These are phyloP conservation scores for Arthrobotrys conoides DNA, from an alignment of 2,329 filamentous ascomycete genomes.

Conservation along the genomic window DNA sequence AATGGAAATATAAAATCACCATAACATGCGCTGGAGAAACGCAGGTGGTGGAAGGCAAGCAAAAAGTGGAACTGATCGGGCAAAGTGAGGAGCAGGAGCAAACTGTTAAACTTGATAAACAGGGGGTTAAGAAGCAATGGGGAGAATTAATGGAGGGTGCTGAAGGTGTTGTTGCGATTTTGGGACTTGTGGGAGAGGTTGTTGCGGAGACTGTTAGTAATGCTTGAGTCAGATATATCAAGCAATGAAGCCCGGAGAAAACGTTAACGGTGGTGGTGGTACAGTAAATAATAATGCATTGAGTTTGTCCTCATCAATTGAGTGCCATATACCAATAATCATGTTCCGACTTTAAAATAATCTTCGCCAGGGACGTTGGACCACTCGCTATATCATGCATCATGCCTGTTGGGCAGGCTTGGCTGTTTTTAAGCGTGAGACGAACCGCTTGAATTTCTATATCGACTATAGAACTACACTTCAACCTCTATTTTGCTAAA, in stretches of 20 bases:
- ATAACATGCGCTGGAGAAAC: slow-evolving; percentile 40
- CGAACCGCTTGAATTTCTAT: too few relatives aligned
- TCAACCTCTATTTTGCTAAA: too few relatives aligned
- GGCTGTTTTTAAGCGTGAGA: too few relatives aligned
- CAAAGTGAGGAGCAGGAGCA: slow-evolving; percentile 53
- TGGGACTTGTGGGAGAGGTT: slow-evolving; percentile 8
- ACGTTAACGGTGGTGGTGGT: background rate
- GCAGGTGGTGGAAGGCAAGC: slow-evolving; percentile 38
- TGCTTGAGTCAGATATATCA: background rate
- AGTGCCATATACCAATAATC: background rate
- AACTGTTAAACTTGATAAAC: slow-evolving; percentile 22
- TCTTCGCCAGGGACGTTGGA: too few relatives aligned
- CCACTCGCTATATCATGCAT: too few relatives aligned
- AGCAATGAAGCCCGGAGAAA: too few relatives aligned
- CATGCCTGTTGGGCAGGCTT: background rate
- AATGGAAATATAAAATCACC: slow-evolving; percentile 58
- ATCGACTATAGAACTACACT: too few relatives aligned
- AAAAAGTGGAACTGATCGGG: slow-evolving; percentile 44
- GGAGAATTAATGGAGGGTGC: slow-evolving; percentile 48
- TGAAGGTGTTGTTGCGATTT: slow-evolving; percentile 30
- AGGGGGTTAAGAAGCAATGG: slow-evolving; percentile 44
- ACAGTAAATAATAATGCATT: too few relatives aligned
- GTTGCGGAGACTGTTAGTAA: slow-evolving; percentile 2
- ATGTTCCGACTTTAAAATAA: background rate
- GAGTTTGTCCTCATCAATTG: too few relatives aligned